Percentiles rank a stretch among this genome's conserved stretches.
Evolutionary conservation across 2,329 filamentous ascomycete genomes (phyloP).

Genomic region (Stachybotrys chartarum): DNA sequence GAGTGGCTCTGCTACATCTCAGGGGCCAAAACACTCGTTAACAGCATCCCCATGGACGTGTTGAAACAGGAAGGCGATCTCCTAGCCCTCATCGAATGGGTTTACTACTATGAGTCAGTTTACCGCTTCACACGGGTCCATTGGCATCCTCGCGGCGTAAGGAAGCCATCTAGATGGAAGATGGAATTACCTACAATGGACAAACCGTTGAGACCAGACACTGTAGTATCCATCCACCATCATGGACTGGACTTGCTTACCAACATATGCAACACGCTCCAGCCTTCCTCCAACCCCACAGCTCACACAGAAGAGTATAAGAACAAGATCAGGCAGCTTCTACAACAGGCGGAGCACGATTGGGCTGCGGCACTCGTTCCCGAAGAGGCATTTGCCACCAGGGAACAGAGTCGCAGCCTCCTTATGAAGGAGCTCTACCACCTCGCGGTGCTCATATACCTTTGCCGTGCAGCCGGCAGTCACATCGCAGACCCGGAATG

Average conservation of each 20-base stretch:
- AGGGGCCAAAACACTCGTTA: neutral
- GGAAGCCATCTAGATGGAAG: neutral
- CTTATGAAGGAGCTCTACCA: conserved; percentile 1
- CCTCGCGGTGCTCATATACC: neutral
- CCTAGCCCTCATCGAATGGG: neutral
- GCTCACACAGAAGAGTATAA: neutral
- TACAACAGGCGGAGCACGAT: neutral
- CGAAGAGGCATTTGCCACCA: neutral
- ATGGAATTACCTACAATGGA: neutral
- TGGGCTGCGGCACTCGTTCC: neutral
- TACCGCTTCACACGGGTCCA: neutral
- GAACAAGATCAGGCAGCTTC: neutral
- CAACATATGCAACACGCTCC: neutral
- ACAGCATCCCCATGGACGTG: neutral
- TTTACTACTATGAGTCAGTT: neutral
- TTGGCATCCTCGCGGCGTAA: neutral
- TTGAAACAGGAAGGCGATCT: neutral
- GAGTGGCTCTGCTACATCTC: neutral
- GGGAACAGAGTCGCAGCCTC: neutral
- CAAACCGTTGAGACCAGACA: neutral
- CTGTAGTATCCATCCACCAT: neutral
- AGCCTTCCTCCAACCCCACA: neutral
- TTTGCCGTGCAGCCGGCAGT: neutral
- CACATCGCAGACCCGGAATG: neutral
- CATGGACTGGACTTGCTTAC: neutral